These are phyloP conservation scores for Coemansia sp. DNA, from an alignment of 192 early-diverging fungal genomes.

Conservation along the genomic window DNA sequence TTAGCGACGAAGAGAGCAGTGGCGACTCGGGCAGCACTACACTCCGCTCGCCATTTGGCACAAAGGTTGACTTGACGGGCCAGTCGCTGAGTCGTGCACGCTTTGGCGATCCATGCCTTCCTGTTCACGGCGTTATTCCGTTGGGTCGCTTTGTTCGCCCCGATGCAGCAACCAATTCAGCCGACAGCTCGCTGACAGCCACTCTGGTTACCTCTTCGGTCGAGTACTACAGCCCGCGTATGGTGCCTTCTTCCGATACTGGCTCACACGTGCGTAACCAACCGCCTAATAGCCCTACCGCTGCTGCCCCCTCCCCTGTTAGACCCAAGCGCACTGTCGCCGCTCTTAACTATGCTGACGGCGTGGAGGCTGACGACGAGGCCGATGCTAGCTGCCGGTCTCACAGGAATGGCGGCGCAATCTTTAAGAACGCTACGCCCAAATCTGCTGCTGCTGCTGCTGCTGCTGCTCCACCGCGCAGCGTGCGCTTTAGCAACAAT, in stretches of 20 bases:
- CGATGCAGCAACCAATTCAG: conserved; percentile 21
- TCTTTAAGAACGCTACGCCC: neutral
- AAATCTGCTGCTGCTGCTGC: neutral
- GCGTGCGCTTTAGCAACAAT: conserved; percentile 8
- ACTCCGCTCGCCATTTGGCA: neutral
- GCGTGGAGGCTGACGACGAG: conserved; percentile 45
- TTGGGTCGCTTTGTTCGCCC: conserved; percentile 17
- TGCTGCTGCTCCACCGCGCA: neutral
- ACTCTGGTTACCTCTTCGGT: conserved; percentile 47
- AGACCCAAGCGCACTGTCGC: neutral
- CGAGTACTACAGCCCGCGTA: conserved; percentile 44
- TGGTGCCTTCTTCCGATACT: conserved; percentile 3
- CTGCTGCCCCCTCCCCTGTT: neutral
- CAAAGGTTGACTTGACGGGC: neutral
- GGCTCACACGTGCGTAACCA: neutral
- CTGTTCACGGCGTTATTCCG: conserved; percentile 11
- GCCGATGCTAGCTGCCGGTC: conserved; percentile 24
- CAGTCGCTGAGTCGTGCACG: conserved; percentile 25
- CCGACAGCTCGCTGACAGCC: conserved; percentile 51
- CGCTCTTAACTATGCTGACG: conserved; percentile 14
- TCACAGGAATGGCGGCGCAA: neutral
- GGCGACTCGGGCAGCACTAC: neutral
- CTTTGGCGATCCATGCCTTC: conserved; percentile 14
- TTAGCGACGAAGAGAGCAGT: conserved; percentile 35
- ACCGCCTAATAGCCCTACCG: neutral